Evolutionary conservation across 495 filamentous ascomycete species (phyloP).

Genomic region (Aspergillus conjunctus): DNA sequence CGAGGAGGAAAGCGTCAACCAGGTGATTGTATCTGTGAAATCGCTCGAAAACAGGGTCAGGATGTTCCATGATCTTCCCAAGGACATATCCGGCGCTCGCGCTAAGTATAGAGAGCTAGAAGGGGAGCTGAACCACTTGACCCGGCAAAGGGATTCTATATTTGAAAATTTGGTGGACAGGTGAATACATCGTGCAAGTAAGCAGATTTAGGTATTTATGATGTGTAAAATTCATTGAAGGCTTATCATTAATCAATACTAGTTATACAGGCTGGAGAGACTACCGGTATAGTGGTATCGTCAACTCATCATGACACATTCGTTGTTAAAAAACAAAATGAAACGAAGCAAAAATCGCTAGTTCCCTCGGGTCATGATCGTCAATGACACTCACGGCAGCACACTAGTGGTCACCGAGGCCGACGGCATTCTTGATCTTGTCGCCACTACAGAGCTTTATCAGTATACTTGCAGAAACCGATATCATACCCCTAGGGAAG

Average conservation of each 20-base stretch:
- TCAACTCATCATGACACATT: slow-evolving; percentile 10
- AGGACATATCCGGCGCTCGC: slow-evolving; percentile 66
- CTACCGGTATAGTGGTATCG: slow-evolving; percentile 31
- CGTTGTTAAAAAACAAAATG: slow-evolving; percentile 10
- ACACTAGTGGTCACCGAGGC: slow-evolving; percentile 51
- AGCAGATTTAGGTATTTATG: not conserved
- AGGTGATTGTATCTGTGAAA: slow-evolving; percentile 40
- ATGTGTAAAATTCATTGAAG: not conserved
- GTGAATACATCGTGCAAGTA: slow-evolving; percentile 6
- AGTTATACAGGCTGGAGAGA: slow-evolving; percentile 25
- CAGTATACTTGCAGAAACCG: slow-evolving; percentile 14
- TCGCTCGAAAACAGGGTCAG: slow-evolving; percentile 56
- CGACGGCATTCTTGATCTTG: slow-evolving; percentile 61
- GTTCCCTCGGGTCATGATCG: slow-evolving; percentile 4
- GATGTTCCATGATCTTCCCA: slow-evolving; percentile 68
- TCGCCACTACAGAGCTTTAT: slow-evolving; percentile 42
- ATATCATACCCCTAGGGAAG: not conserved
- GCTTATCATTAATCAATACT: slow-evolving; percentile 3
- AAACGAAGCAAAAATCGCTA: slow-evolving; percentile 1
- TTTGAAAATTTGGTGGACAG: slow-evolving; percentile 58
- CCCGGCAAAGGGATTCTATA: slow-evolving; percentile 62
- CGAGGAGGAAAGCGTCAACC: slow-evolving; percentile 45
- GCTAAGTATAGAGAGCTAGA: slow-evolving; percentile 65
- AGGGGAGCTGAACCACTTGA: slow-evolving; percentile 59
- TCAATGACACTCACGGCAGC: not conserved